Conservation (phyloP, 2,329 filamentous ascomycete genomes). For the Epichloe festucae region DNA sequence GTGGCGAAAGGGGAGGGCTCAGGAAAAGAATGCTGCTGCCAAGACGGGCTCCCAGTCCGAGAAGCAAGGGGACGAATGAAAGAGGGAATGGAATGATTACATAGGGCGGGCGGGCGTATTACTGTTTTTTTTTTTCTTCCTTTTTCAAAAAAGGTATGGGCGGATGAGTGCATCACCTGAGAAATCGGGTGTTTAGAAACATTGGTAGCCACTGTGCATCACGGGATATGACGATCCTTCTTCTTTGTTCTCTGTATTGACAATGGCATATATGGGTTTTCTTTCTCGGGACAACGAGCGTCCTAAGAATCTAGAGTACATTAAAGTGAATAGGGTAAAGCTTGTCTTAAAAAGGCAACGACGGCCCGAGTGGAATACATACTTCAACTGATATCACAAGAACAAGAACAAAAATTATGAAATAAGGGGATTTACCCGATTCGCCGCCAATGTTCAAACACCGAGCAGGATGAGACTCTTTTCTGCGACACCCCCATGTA, state of each 20-base stretch:
- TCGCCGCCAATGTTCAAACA: neutral
- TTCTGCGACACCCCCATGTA: neutral
- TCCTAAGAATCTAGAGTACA: too few species aligned
- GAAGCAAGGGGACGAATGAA: neutral
- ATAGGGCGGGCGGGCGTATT: neutral
- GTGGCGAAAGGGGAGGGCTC: slow-evolving; percentile 33
- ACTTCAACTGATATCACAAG: slow-evolving; percentile 1
- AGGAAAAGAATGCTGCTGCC: slow-evolving; percentile 10
- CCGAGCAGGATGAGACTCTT: neutral
- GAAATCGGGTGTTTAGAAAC: too few species aligned
- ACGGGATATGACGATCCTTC: too few species aligned
- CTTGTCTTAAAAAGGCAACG: too few species aligned
- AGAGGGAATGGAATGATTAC: neutral
- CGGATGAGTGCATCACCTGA: too few species aligned
- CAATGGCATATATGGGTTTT: too few species aligned
- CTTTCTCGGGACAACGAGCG: too few species aligned
- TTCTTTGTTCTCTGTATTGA: too few species aligned
- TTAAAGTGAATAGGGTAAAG: too few species aligned
- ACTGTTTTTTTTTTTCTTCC: neutral
- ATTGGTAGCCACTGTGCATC: too few species aligned
- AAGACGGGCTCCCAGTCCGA: slow-evolving; percentile 5
- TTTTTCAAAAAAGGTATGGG: neutral
- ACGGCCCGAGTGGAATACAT: neutral
- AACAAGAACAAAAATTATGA: neutral
- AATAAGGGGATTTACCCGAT: neutral